Percentiles rank a stretch among this genome's conserved stretches.
These are phyloP conservation scores for Flaveria linearis DNA, from an alignment of 129 eudicot genomes.

Conservation along the genomic window DNA sequence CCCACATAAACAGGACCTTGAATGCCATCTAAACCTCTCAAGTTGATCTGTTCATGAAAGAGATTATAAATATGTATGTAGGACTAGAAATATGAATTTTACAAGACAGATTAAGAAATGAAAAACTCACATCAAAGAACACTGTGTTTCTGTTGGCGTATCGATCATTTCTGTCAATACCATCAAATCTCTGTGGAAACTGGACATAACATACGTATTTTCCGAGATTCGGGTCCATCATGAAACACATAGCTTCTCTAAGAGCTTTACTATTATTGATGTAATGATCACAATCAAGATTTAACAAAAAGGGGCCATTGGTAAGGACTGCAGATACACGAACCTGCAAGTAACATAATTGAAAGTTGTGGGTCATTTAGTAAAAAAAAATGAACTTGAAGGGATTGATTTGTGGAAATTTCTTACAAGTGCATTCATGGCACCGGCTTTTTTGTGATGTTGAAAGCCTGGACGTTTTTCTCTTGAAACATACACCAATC, in stretches of 20 bases:
- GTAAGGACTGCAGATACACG: slow-evolving; percentile 99
- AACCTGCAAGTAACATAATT: slow-evolving; percentile 55
- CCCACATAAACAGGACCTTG: slow-evolving; percentile 99
- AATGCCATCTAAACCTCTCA: slow-evolving; percentile 99
- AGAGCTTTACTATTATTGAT: slow-evolving; percentile 96
- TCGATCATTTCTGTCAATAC: slow-evolving; percentile 95
- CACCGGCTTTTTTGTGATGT: slow-evolving; percentile 99
- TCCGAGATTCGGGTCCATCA: slow-evolving; percentile 99
- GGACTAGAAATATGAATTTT: neutral
- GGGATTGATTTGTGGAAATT: neutral
- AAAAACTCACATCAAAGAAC: slow-evolving; percentile 91
- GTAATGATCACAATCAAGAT: slow-evolving; percentile 99
- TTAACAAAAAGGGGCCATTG: slow-evolving; percentile 96
- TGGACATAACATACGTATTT: slow-evolving; percentile 99
- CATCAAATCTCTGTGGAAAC: slow-evolving; percentile 98
- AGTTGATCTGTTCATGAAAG: slow-evolving; percentile 65
- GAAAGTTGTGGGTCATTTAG: slow-evolving; percentile 20
- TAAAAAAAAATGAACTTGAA: neutral
- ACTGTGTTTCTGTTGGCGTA: slow-evolving; percentile 98
- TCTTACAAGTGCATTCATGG: slow-evolving; percentile 96
- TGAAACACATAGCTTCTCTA: slow-evolving; percentile 98
- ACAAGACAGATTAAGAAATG: slow-evolving; percentile 11
- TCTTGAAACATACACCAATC: slow-evolving; percentile 95
- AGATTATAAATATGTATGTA: neutral
- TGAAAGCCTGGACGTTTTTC: slow-evolving; percentile 98